Evolutionary conservation across 1,284 basidiomycete genomes (phyloP).

Genomic region (Pisolithus thermaeus): DNA sequence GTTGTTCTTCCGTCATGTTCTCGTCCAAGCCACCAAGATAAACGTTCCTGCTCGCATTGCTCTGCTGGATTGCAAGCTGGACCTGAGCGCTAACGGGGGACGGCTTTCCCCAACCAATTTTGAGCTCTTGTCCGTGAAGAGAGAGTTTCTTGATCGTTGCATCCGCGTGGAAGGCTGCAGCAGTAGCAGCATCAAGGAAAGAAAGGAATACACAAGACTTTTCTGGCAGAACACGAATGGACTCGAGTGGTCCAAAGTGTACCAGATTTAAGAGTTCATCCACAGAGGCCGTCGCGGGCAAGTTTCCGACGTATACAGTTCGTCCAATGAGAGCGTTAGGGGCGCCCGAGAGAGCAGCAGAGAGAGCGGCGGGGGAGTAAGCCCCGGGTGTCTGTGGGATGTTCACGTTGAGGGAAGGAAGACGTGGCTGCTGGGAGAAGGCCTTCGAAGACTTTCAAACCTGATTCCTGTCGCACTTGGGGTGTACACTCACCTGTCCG

Average conservation of each 20-base stretch:
- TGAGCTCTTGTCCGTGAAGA: slow-evolving; percentile 88
- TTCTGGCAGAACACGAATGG: slow-evolving; percentile 92
- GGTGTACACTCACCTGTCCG: slow-evolving; percentile 45
- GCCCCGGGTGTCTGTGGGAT: slow-evolving; percentile 47
- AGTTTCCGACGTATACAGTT: slow-evolving; percentile 96
- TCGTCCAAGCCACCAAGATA: slow-evolving; percentile 91
- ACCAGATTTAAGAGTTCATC: slow-evolving; percentile 97
- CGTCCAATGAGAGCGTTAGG: slow-evolving; percentile 64
- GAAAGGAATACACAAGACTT: slow-evolving; percentile 98
- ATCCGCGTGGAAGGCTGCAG: slow-evolving; percentile 92
- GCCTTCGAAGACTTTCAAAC: slow-evolving; percentile 20
- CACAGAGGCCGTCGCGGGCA: slow-evolving; percentile 93
- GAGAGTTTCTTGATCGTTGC: slow-evolving; percentile 89
- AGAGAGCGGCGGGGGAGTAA: slow-evolving; percentile 71
- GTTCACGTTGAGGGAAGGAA: slow-evolving; percentile 62
- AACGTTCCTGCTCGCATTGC: slow-evolving; percentile 89
- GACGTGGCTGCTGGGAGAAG: slow-evolving; percentile 45
- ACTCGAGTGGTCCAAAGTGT: slow-evolving; percentile 96
- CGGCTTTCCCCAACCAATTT: slow-evolving; percentile 95
- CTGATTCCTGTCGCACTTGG: not conserved
- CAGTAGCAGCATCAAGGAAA: slow-evolving; percentile 87
- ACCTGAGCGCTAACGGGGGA: slow-evolving; percentile 82
- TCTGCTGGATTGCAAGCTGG: slow-evolving; percentile 80
- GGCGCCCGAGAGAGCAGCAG: slow-evolving; percentile 58
- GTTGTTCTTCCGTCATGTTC: slow-evolving; percentile 79